Evolutionary conservation across 2,329 filamentous ascomycete species (phyloP), one percentile per base, ranked within the genome.

Genomic region (Fusarium mexicanum): DNA sequence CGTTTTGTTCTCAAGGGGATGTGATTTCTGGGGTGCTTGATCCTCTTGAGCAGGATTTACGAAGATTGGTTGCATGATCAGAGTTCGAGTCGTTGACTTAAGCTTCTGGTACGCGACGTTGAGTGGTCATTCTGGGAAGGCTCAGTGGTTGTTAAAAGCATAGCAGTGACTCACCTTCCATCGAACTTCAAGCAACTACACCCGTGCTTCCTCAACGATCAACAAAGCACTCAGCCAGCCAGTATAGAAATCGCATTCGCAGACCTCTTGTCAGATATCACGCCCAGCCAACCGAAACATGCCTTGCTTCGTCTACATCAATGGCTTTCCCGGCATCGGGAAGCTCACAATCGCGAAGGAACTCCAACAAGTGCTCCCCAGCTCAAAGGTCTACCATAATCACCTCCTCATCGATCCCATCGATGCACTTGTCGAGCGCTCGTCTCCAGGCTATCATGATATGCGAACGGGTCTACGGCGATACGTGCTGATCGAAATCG

Each of bases 181-280:
- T 18, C 24, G 20, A 0, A n/a, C 20, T 41, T 1, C 35, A 31
- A 40, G 29, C 11, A 0, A 2, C 22, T 0, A 11, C 24, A 0
- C 20, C 11, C 16, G 11, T 17, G 6, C 8, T 20, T n/a, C 3
- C 17, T 24, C 11, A 2, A 20, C 16, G 0, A 57, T 24, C 4
- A 11, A 24, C 20, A 3, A 29, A 29, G 6, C 26, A 29, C 26
- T 29, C 26, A 29, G 26, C 26, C 26, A 29, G 37, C 8, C 4
- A 4, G 4, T 14, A n/a, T 9, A 0, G 12, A 9, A 8, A 33
- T 8, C 26, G 11, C 26, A 31, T 20, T 9, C 12, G 1, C 26
- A 33, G 26, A 1, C 2, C 17, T 24, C 3, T 1, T 20, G 3
- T 5, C 54, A 16, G 13, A 1, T 12, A 20, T 6, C 38, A 6